Conservation (phyloP, 2,329 filamentous ascomycete genomes). For the Monilinia aucupariae region DNA sequence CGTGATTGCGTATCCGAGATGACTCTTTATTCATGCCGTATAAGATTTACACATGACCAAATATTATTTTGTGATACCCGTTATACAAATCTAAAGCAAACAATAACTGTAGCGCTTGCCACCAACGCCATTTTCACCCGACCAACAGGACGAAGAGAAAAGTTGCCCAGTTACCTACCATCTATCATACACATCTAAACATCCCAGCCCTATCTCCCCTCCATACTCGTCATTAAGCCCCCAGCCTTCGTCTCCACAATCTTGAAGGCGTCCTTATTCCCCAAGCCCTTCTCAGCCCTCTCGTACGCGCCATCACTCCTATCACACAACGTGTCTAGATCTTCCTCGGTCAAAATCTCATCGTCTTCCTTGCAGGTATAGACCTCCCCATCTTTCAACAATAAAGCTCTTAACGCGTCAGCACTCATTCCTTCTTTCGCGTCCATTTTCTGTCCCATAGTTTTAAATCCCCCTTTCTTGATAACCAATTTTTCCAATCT, state of each 20-base stretch:
- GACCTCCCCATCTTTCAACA: conserved; percentile 67
- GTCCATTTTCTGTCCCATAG: conserved; percentile 57
- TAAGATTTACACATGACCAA: background rate
- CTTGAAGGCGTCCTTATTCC: conserved; percentile 64
- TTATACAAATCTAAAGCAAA: conserved; percentile 1
- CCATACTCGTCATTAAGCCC: conserved; percentile 31
- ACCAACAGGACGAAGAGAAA: no score
- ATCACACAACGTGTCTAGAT: conserved; percentile 75
- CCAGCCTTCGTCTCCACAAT: conserved; percentile 72
- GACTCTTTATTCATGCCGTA: background rate
- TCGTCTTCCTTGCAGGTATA: conserved; percentile 55
- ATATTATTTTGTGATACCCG: background rate
- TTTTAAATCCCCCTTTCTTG: conserved; percentile 80
- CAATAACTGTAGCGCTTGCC: background rate
- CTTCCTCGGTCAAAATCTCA: conserved; percentile 66
- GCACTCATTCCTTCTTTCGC: conserved; percentile 49
- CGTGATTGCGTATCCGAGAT: background rate
- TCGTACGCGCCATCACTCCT: conserved; percentile 57
- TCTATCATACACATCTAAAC: background rate
- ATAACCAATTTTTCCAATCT: conserved; percentile 92
- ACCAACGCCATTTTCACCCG: background rate
- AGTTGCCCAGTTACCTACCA: no score
- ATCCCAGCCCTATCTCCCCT: conserved; percentile 16
- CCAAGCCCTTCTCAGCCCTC: conserved; percentile 71
- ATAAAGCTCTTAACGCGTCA: conserved; percentile 55